Evolutionary conservation across 495 filamentous ascomycete species (phyloP).

Genomic region (Gamarada debralockiae): DNA sequence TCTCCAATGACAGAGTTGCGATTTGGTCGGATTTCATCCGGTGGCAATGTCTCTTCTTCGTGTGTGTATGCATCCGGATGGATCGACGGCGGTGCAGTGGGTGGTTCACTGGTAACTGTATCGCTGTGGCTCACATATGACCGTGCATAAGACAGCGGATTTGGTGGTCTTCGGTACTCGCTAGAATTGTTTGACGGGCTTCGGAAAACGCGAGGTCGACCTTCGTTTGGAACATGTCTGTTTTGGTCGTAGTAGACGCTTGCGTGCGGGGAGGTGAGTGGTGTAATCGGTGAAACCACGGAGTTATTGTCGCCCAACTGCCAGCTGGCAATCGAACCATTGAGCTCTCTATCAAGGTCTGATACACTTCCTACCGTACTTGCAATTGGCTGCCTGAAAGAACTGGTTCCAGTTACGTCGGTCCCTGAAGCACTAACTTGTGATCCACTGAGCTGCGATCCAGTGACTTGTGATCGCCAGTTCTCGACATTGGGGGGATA

Average conservation of each 20-base stretch:
- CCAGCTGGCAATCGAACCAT: constrained; percentile 20
- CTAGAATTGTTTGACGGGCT: neutral
- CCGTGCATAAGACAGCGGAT: neutral
- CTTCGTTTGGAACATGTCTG: constrained; percentile 9
- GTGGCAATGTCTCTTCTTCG: neutral
- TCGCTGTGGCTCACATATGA: constrained; percentile 3
- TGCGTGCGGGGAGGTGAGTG: constrained; percentile 16
- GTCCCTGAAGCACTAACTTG: neutral
- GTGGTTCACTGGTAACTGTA: neutral
- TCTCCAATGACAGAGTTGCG: neutral
- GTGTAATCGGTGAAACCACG: constrained; percentile 10
- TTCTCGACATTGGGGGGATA: constrained; percentile 16
- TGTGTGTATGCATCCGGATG: neutral
- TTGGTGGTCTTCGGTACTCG: constrained; percentile 6
- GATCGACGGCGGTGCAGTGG: neutral
- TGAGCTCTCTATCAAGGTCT: constrained; percentile 17
- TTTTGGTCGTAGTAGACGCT: constrained; percentile 7
- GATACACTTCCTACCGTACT: constrained; percentile 11
- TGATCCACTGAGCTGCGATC: neutral
- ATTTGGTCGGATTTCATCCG: neutral
- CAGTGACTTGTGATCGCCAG: constrained; percentile 17
- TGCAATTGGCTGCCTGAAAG: neutral
- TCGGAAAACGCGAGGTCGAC: neutral
- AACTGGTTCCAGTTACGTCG: constrained; percentile 4
- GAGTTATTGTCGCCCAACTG: constrained; percentile 9